These are phyloP conservation scores for Xylaria cubensis DNA, from an alignment of 495 filamentous ascomycete genomes.

Conservation along the genomic window DNA sequence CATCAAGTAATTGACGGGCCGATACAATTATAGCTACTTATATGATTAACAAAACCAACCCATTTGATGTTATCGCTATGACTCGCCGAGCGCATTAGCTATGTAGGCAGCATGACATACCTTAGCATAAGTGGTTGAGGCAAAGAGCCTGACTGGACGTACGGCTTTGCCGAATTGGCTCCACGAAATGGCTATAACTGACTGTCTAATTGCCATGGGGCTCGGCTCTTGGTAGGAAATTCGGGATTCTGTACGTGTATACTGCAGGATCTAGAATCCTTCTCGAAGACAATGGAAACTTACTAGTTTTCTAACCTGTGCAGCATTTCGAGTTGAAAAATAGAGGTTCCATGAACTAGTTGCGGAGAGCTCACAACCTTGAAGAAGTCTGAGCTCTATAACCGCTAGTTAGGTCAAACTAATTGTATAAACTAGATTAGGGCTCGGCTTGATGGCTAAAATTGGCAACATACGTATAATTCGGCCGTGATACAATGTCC, in stretches of 20 bases:
- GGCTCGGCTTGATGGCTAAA: slow-evolving; percentile 12
- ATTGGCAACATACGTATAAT: slow-evolving; percentile 1
- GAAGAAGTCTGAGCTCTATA: not conserved
- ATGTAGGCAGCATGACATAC: not conserved
- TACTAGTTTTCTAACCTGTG: not conserved
- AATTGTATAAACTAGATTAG: slow-evolving; percentile 4
- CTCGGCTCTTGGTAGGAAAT: not conserved
- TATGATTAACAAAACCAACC: not conserved
- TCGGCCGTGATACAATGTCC: not conserved
- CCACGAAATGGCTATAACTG: not conserved
- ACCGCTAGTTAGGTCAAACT: not conserved
- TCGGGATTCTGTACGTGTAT: not conserved
- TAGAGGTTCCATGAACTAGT: not conserved
- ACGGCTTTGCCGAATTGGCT: slow-evolving; percentile 11
- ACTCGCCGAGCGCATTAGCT: slow-evolving; percentile 3
- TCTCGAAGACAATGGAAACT: not conserved
- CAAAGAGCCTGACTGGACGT: not conserved
- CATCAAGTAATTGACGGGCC: slow-evolving; percentile 1
- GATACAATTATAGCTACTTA: not conserved
- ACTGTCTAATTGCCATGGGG: not conserved
- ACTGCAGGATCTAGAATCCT: slow-evolving; percentile 13
- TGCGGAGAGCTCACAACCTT: not conserved
- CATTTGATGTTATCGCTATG: not conserved
- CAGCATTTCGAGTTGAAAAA: not conserved
- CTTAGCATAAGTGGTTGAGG: not conserved